Base-by-base conservation (phyloP, 2,329 filamentous ascomycete species). In the Arthrobotrys megalospora region DNA sequence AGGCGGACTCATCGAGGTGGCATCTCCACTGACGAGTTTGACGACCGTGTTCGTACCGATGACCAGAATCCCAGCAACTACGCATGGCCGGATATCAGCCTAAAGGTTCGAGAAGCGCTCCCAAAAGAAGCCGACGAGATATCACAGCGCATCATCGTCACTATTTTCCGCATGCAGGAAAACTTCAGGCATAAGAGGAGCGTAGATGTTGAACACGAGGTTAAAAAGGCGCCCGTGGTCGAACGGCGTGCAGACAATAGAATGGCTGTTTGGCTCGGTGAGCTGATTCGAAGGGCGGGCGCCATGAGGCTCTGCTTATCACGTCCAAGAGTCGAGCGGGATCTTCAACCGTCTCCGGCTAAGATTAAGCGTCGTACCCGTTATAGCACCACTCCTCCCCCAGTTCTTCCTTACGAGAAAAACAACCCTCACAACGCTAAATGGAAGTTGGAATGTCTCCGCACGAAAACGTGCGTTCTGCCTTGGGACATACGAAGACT, bases 101-200 rank as follows among this genome's bases (percentile, higher is more conserved):
- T 60, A 8, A 60, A 60, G 24, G 55, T 60, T 28, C 34, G 55
- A n/a, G 55, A 60, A 43, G 36, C 21, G 11, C 55, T 60, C 10
- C 55, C 55, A 14, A 41, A 24, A 14, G 55, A 43, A 43, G 55
- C 55, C 11, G 55, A 60, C 7, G 19, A 24, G 24, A 19, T 43
- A 38, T 60, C 55, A 2, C 55, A 60, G 28, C 55, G 55, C 43
- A 60, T 60, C 55, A 60, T 60, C 16, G 55, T 60, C 16, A 60
- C 55, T n/a, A 60, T 60, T n/a, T 60, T 60, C 36, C 55, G 55
- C 11, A 60, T 60, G 55, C 55, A 60, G 12, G 55, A 60, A 28
- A 28, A 60, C 36, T 60, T 60, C 19, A 41, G 19, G 24, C 55
- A 60, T 43, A 60, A 60, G 4, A 16, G 55, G 8, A 43, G 36